Evolutionary conservation across 805 yeast species (phyloP).

Genomic region (Kurtzmaniella cleridarum): DNA sequence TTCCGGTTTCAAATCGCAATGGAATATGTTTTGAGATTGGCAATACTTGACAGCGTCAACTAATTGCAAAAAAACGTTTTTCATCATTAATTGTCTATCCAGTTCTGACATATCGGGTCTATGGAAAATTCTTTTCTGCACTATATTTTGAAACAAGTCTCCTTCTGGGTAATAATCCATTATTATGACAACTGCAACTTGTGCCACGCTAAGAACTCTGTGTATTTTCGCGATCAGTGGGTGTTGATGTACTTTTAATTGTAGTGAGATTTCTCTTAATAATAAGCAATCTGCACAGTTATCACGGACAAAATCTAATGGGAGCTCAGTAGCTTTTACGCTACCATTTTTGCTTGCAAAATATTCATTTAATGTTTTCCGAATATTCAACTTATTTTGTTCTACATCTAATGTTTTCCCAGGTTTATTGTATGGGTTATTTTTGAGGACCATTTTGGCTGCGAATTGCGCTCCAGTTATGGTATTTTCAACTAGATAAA

Average conservation of each 20-base stretch:
- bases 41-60: slow-evolving; percentile 33
- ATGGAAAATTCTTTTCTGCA: slow-evolving; percentile 59
- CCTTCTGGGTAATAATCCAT: slow-evolving; percentile 87
- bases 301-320: slow-evolving; percentile 18
- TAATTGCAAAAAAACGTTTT: slow-evolving; percentile 37
- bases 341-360: slow-evolving; percentile 11
- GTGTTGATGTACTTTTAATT: slow-evolving; percentile 69
- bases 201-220: slow-evolving; percentile 58
- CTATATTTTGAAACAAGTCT: slow-evolving; percentile 82
- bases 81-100: slow-evolving; percentile 46
- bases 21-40: slow-evolving; percentile 26
- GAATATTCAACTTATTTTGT: slow-evolving; percentile 25
- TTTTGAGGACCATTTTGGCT: slow-evolving; percentile 62
- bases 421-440: slow-evolving; percentile 25
- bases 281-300: slow-evolving; percentile 27
- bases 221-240: slow-evolving; percentile 74
- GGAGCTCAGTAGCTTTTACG: slow-evolving; percentile 12
- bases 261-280: slow-evolving; percentile 67
- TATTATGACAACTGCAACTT: slow-evolving; percentile 55
- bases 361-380: slow-evolving; percentile 17
- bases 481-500: slow-evolving; percentile 61
- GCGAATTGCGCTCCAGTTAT: slow-evolving; percentile 52
- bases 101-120: slow-evolving; percentile 1
- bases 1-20: slow-evolving; percentile 41
- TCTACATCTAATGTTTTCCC: slow-evolving; percentile 21